phyloP scores from a whole-genome alignment of 148 eudicot genomes.

The Cornus florida region DNA sequence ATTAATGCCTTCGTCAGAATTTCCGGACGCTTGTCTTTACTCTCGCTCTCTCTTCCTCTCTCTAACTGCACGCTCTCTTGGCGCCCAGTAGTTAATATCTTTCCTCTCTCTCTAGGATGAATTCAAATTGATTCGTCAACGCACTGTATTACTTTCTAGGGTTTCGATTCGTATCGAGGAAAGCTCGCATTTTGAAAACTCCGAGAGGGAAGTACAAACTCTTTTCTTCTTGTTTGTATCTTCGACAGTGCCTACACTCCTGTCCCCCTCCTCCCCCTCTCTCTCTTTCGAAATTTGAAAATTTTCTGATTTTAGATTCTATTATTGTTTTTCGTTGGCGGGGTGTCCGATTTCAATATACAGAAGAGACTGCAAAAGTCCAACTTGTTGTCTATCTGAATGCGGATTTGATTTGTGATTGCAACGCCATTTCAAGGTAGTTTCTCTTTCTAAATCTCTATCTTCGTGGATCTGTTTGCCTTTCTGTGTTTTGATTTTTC shows the following conservation, averaged over 20 bases:
- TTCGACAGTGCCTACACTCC: not conserved
- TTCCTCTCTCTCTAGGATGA: not conserved
- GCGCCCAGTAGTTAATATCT: too few species aligned
- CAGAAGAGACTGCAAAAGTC: not conserved
- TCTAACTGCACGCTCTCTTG: not conserved
- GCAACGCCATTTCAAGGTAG: not conserved
- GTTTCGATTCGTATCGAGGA: not conserved
- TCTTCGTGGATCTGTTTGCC: not conserved
- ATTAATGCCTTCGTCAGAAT: too few species aligned
- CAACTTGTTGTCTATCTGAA: too few species aligned
- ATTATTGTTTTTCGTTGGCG: too few species aligned
- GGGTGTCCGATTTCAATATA: too few species aligned
- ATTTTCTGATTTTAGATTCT: not conserved
- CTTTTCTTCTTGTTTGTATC: not conserved
- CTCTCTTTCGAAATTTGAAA: conserved; percentile 10
- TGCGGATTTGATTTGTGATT: not conserved
- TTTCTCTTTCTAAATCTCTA: not conserved
- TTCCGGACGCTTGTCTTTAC: not conserved
- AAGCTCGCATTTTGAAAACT: not conserved
- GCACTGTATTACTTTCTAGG: not conserved
- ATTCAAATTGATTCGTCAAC: not conserved
- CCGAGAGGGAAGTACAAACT: not conserved
- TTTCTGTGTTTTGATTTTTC: not conserved
- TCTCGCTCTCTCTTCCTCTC: not conserved
- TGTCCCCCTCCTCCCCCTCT: not conserved